Evolutionary conservation across 352 stramenopile genomes (phyloP).

Genomic region (Phytophthora foliorum): DNA sequence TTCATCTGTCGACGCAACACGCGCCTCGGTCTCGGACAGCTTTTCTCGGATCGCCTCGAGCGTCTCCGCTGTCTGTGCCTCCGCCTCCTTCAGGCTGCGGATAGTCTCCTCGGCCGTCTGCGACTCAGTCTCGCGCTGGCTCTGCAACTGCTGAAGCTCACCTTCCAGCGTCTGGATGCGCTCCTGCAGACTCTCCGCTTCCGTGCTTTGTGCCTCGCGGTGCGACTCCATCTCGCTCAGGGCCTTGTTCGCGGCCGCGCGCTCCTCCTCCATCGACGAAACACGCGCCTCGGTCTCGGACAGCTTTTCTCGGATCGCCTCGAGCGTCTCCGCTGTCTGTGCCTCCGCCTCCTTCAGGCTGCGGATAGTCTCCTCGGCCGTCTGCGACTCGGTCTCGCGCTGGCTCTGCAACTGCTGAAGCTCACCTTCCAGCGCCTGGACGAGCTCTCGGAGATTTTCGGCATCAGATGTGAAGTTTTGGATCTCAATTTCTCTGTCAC

Average conservation of each 20-base stretch:
- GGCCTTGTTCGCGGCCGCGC: slow-evolving; percentile 25
- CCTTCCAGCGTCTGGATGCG: slow-evolving; percentile 26
- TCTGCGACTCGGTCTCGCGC: slow-evolving; percentile 22
- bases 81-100: slow-evolving; percentile 14
- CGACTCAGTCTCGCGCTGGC: slow-evolving; percentile 13
- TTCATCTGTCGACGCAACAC: slow-evolving; percentile 9
- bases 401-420: slow-evolving; percentile 34
- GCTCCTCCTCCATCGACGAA: slow-evolving; percentile 29
- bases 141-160: slow-evolving; percentile 26
- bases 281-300: slow-evolving; percentile 25
- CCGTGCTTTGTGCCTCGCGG: slow-evolving; percentile 25
- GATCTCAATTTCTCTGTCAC: not conserved
- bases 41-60: slow-evolving; percentile 24
- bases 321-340: slow-evolving; percentile 20
- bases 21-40: slow-evolving; percentile 20
- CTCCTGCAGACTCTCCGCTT: slow-evolving; percentile 18
- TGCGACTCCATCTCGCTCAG: slow-evolving; percentile 27
- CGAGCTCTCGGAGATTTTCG: slow-evolving; percentile 4
- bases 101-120: slow-evolving; percentile 23
- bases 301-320: slow-evolving; percentile 35
- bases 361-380: slow-evolving; percentile 31
- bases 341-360: slow-evolving; percentile 29
- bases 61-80: slow-evolving; percentile 13
- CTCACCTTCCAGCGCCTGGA: slow-evolving; percentile 28
- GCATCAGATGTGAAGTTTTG: slow-evolving; percentile 2